Percentiles rank a stretch among this genome's conserved stretches.
phyloP scores from a whole-genome alignment of 768 basidiomycete species.

The Psilocybe tampanensis region DNA sequence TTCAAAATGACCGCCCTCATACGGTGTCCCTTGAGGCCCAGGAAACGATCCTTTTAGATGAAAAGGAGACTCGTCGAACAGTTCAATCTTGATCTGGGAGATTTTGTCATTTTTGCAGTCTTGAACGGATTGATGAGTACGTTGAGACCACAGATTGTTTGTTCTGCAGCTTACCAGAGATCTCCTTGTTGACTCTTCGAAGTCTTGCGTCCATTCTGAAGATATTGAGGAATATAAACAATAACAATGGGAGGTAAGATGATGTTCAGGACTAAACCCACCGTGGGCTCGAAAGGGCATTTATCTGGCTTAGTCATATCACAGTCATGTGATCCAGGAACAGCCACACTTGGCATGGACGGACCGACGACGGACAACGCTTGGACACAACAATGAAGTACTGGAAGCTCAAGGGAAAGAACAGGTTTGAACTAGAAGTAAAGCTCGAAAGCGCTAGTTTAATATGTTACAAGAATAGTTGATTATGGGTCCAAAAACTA shows the following conservation, averaged over 20 bases:
- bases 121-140: slow-evolving; percentile 29
- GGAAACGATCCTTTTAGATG: slow-evolving; percentile 91
- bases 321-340: no score
- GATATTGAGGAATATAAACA: not conserved
- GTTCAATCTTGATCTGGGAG: slow-evolving; percentile 83
- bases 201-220: slow-evolving; percentile 81
- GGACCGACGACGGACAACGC: no score
- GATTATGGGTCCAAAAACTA: no score
- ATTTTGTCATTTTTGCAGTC: slow-evolving; percentile 96
- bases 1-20: slow-evolving; percentile 89
- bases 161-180: slow-evolving; percentile 56
- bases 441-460: no score
- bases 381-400: no score
- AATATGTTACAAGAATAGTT: no score
- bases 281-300: not conserved
- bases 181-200: slow-evolving; percentile 93
- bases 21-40: slow-evolving; percentile 92
- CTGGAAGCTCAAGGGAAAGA: no score
- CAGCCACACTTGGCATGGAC: no score
- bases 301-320: not conserved
- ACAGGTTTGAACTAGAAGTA: no score
- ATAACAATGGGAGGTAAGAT: not conserved
- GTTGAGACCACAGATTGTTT: slow-evolving; percentile 1
- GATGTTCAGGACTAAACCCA: not conserved
- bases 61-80: slow-evolving; percentile 87